Evolutionary conservation across 768 basidiomycete species (phyloP).

Genomic region (Pluteus cervinus): DNA sequence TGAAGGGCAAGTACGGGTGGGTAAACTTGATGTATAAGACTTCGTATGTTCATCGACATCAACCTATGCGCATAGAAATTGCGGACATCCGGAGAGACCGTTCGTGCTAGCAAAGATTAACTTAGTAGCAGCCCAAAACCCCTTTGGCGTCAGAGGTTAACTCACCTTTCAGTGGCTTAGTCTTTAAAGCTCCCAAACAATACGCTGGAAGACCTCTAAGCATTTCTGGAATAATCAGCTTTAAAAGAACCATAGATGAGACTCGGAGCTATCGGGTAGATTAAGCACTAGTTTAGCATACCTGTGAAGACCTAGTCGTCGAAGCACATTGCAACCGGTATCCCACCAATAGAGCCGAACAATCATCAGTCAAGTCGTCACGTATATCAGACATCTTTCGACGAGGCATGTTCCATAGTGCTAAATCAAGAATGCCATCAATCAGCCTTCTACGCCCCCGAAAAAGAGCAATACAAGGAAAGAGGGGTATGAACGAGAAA

Average conservation of each 20-base stretch:
- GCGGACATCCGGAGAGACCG: slow-evolving; percentile 91
- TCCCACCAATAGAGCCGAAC: slow-evolving; percentile 73
- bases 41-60: slow-evolving; percentile 61
- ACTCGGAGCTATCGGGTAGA: background rate
- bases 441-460: slow-evolving; percentile 4
- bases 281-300: slow-evolving; percentile 24
- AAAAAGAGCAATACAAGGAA: background rate
- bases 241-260: slow-evolving; percentile 10
- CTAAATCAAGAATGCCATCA: slow-evolving; percentile 38
- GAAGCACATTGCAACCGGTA: slow-evolving; percentile 89
- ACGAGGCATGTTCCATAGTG: slow-evolving; percentile 55
- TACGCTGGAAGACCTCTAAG: slow-evolving; percentile 84
- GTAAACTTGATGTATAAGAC: slow-evolving; percentile 76
- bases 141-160: background rate
- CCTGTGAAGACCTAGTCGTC: slow-evolving; percentile 72
- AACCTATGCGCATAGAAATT: slow-evolving; percentile 79
- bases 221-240: slow-evolving; percentile 94
- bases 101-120: slow-evolving; percentile 47
- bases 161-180: slow-evolving; percentile 88
- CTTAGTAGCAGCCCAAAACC: slow-evolving; percentile 1
- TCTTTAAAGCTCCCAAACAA: slow-evolving; percentile 76
- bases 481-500: background rate
- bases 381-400: slow-evolving; percentile 70
- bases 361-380: slow-evolving; percentile 79
- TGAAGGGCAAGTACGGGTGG: slow-evolving; percentile 87